phyloP scores from a whole-genome alignment of 169 alveolate genomes.

The Plasmodium relictum region DNA sequence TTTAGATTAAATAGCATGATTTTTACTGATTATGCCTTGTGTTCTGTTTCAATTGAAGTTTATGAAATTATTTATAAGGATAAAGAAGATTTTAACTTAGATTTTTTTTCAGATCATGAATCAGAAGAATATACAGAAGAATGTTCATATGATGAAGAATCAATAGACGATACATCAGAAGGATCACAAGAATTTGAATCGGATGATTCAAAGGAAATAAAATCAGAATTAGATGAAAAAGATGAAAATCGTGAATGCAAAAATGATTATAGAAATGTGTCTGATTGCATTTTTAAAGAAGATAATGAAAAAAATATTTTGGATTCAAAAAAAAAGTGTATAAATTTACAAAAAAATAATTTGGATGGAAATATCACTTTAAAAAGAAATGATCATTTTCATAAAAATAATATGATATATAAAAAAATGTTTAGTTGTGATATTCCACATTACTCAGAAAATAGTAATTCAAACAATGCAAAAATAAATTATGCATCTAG shows the following conservation, averaged over 20 bases:
- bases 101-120: constrained; percentile 18
- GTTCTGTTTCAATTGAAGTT: constrained; percentile 67
- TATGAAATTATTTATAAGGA: constrained; percentile 75
- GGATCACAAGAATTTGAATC: background rate
- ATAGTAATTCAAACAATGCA: background rate
- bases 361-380: background rate
- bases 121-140: background rate
- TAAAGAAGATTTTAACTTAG: constrained; percentile 24
- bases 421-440: background rate
- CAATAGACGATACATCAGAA: background rate
- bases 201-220: background rate
- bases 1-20: constrained; percentile 67
- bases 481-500: constrained; percentile 1
- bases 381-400: background rate
- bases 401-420: background rate
- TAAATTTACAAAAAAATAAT: background rate
- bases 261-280: background rate
- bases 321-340: background rate
- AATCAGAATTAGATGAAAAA: background rate
- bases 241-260: background rate
- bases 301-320: background rate
- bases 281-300: background rate
- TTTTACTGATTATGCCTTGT: constrained; percentile 60
- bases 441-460: background rate
- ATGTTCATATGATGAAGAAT: background rate